These are phyloP conservation scores for Funneliformis caledonium DNA, from an alignment of 371 early-diverging fungal species.

Conservation along the genomic window DNA sequence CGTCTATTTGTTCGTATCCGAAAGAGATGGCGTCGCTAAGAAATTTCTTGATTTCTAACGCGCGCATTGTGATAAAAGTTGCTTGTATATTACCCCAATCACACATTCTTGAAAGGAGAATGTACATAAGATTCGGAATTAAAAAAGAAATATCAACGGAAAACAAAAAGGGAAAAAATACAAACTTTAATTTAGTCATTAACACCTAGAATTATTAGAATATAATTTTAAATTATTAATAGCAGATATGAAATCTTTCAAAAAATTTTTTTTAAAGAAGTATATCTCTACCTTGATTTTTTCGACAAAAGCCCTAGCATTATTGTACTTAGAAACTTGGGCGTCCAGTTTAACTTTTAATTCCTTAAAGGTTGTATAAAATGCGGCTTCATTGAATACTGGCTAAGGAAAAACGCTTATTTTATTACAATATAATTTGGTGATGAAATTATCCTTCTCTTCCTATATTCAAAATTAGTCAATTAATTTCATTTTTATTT, in stretches of 20 bases:
- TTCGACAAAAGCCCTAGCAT: constrained; percentile 32
- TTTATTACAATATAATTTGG: constrained; percentile 26
- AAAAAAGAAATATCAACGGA: too few species aligned
- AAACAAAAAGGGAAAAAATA: neutral
- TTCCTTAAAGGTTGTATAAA: constrained; percentile 23
- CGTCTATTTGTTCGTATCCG: constrained; percentile 37
- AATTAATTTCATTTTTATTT: constrained; percentile 25
- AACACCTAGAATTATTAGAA: neutral
- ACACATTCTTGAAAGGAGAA: constrained; percentile 24
- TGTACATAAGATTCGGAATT: too few species aligned
- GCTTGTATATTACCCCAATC: constrained; percentile 35
- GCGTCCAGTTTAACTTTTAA: constrained; percentile 21
- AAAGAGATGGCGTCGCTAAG: constrained; percentile 27
- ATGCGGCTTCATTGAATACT: constrained; percentile 32
- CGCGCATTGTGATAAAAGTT: constrained; percentile 17
- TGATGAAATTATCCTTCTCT: constrained; percentile 37
- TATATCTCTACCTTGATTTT: constrained; percentile 23
- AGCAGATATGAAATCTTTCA: too few species aligned
- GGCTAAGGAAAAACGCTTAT: constrained; percentile 37
- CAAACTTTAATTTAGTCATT: constrained; percentile 34
- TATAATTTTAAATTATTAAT: neutral
- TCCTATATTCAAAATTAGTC: constrained; percentile 10
- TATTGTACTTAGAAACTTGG: constrained; percentile 28
- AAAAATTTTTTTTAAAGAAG: neutral
- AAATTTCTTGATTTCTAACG: constrained; percentile 16